Evolutionary conservation across 106 monocot species (phyloP).

Genomic region (Acorus gramineus): DNA sequence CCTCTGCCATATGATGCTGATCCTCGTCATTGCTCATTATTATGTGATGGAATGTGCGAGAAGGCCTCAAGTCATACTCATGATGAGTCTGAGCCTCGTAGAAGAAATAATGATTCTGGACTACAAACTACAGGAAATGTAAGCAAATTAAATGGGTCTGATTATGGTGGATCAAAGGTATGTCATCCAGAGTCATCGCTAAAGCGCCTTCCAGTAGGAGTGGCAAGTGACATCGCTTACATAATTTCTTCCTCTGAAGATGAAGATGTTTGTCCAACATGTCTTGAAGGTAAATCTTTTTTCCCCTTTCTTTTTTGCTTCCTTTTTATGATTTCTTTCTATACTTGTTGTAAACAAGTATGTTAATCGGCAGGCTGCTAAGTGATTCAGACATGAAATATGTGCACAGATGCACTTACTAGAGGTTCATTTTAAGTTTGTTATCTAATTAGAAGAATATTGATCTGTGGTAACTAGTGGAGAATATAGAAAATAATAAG

Average conservation of each 20-base stretch:
- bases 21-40: slow-evolving; percentile 43
- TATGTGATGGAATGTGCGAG: slow-evolving; percentile 22
- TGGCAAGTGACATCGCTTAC: slow-evolving; percentile 14
- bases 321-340: too few species aligned
- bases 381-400: too few species aligned
- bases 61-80: slow-evolving; percentile 46
- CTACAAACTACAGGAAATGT: slow-evolving; percentile 10
- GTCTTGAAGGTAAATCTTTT: slow-evolving; percentile 63
- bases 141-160: slow-evolving; percentile 19
- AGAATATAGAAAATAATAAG: too few species aligned
- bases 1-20: slow-evolving; percentile 71
- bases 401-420: too few species aligned
- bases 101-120: slow-evolving; percentile 7
- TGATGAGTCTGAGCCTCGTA: slow-evolving; percentile 50
- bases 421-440: too few species aligned
- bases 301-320: too few species aligned
- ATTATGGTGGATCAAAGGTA: slow-evolving; percentile 26
- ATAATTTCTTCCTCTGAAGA: slow-evolving; percentile 55
- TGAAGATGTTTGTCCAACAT: slow-evolving; percentile 90
- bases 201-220: slow-evolving; percentile 22
- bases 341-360: too few species aligned
- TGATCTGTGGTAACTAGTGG: too few species aligned
- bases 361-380: too few species aligned
- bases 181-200: slow-evolving; percentile 23
- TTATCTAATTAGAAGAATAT: too few species aligned